Conservation (phyloP, 345 rosid species). For the Rhodamnia argentea region DNA sequence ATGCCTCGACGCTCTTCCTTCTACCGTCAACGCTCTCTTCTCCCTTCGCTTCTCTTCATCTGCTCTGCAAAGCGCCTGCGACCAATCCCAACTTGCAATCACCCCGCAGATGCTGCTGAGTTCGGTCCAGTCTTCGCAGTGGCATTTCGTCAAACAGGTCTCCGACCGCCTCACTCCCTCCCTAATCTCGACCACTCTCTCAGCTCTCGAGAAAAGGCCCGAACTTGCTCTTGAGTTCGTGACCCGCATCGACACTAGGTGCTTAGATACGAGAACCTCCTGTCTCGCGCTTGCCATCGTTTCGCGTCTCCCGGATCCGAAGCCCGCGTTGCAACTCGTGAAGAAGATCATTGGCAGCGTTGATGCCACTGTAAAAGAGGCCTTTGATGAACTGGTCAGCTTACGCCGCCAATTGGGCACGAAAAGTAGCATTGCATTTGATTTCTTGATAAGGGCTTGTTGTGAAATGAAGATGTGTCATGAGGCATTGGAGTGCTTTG, state of each 20-base stretch:
- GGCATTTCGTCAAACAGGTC: constrained; percentile 70
- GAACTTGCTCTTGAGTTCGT: constrained; percentile 44
- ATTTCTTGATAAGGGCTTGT: constrained; percentile 47
- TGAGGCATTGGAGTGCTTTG: constrained; percentile 56
- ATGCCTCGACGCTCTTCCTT: background rate
- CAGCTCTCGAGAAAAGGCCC: constrained; percentile 40
- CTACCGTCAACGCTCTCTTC: background rate
- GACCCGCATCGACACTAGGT: constrained; percentile 20
- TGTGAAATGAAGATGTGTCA: constrained; percentile 57
- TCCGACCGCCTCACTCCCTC: constrained; percentile 29
- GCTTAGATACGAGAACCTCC: constrained; percentile 40
- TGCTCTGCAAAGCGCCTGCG: constrained; percentile 3
- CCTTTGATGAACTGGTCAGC: constrained; percentile 40
- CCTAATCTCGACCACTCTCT: constrained; percentile 33
- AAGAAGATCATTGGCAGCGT: constrained; percentile 20
- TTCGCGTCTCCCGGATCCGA: constrained; percentile 48
- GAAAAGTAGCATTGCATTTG: constrained; percentile 42
- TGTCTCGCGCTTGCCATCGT: constrained; percentile 52
- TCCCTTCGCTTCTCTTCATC: constrained; percentile 4
- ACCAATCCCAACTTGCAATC: background rate
- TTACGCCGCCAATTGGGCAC: constrained; percentile 31
- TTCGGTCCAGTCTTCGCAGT: constrained; percentile 43
- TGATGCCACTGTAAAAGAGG: constrained; percentile 11
- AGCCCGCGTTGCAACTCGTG: constrained; percentile 42
- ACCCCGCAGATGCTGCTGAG: constrained; percentile 2